Conservation (phyloP, 225 moss, liverwort and hornwort species). For the Anthoceros angustus region DNA sequence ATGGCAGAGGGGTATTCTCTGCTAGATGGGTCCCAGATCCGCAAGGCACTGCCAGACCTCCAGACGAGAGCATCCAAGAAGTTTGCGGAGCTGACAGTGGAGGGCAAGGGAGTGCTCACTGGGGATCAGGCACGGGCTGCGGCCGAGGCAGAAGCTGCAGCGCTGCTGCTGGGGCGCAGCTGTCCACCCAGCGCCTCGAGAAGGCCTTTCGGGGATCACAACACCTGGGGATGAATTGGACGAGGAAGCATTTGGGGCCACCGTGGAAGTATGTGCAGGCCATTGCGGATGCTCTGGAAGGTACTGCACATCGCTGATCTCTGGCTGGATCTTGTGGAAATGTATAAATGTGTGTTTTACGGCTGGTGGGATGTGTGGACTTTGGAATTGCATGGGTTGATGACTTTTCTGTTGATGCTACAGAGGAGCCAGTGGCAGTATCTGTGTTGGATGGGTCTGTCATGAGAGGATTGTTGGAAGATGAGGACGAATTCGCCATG, state of each 20-base stretch:
- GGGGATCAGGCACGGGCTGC: constrained; percentile 34
- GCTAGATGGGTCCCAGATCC: constrained; percentile 45
- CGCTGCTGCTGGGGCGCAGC: constrained; percentile 33
- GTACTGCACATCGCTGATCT: constrained; percentile 11
- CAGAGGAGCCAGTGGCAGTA: constrained; percentile 84
- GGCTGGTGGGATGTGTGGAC: constrained; percentile 18
- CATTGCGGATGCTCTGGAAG: constrained; percentile 44
- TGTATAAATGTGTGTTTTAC: constrained; percentile 19
- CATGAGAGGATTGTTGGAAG: constrained; percentile 63
- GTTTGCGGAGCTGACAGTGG: constrained; percentile 29
- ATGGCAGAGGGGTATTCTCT: constrained; percentile 8
- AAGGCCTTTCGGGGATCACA: constrained; percentile 14
- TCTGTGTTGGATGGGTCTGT: constrained; percentile 70
- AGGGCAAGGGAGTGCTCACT: constrained; percentile 43
- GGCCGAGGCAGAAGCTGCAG: constrained; percentile 53
- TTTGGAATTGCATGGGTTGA: constrained; percentile 11
- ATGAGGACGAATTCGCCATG: constrained; percentile 97
- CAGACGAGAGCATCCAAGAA: constrained; percentile 13
- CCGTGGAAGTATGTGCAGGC: constrained; percentile 29
- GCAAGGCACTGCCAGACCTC: constrained; percentile 25
- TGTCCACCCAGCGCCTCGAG: constrained; percentile 28
- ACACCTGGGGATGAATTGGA: constrained; percentile 17
- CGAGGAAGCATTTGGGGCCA: constrained; percentile 24
- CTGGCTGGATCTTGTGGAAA: constrained; percentile 13
- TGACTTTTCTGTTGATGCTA: constrained; percentile 10